These are phyloP conservation scores for Chlamydomonas sphaeroides DNA, from an alignment of 139 green algal species.

Conservation along the genomic window DNA sequence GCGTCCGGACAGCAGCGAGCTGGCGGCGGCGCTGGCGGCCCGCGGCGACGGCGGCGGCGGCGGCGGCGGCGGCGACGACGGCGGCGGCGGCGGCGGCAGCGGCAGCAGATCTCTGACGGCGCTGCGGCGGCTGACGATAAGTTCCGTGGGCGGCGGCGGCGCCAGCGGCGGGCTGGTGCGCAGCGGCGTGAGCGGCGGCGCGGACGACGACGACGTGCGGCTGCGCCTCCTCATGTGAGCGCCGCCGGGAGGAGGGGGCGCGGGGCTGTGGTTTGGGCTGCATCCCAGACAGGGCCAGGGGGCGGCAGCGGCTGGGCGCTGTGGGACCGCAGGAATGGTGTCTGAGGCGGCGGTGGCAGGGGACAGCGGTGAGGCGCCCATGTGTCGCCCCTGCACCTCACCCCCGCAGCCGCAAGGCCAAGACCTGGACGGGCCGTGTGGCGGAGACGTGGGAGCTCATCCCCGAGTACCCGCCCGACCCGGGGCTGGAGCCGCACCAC, in stretches of 20 bases:
- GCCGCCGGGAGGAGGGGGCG: background rate
- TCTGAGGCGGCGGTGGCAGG: too few relatives aligned
- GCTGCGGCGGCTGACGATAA: background rate
- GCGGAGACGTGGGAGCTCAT: slow-evolving; percentile 31
- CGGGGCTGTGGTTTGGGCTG: background rate
- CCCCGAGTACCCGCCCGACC: background rate
- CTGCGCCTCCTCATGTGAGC: slow-evolving; percentile 29
- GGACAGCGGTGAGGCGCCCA: too few relatives aligned
- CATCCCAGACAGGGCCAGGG: too few relatives aligned
- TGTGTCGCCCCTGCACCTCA: too few relatives aligned
- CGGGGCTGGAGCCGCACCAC: background rate
- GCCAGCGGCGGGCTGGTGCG: background rate
- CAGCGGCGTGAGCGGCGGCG: background rate
- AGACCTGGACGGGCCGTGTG: slow-evolving; percentile 29
- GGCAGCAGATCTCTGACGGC: background rate
- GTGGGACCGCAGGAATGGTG: too few relatives aligned
- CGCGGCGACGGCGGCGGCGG: background rate
- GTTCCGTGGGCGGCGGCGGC: too few relatives aligned
- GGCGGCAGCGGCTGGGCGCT: too few relatives aligned
- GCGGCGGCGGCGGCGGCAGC: background rate
- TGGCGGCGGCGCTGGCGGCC: background rate
- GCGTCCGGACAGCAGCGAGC: slow-evolving; percentile 2
- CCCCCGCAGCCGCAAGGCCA: slow-evolving; percentile 29
- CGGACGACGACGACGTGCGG: slow-evolving; percentile 29
- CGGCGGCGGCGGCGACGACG: background rate